Evolutionary conservation across 306 rosid species (phyloP), one percentile per base, ranked within the genome.

Genomic region (Quercus variabilis): DNA sequence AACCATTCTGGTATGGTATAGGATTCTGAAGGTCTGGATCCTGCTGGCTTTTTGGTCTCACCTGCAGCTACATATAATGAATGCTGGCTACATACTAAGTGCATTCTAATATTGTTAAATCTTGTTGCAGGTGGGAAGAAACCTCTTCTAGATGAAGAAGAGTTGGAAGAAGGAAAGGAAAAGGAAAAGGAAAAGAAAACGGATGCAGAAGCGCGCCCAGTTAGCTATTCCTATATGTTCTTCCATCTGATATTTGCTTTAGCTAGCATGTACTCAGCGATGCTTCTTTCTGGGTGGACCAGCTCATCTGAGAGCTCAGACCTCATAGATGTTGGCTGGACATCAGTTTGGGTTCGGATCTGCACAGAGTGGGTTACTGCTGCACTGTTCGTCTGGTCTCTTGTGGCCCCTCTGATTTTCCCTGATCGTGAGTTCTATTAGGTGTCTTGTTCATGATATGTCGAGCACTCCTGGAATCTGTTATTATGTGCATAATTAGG

Each of bases 201-300:
- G 54, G 96, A 93, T 59, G 88, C 90, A 73, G 97, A 96, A 83
- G 90, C 86, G 4, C 64, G 41, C 0, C 94, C 94, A 0, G 97
- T 96, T 26, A 93, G 92, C 79, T 96, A 96, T 77, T 96, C 98
- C 1, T 96, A 93, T 70, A 88, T 93, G 18, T 93, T 96, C 85
- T 96, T 93, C 89, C 97, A 96, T 92, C 82, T 93, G 76, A 96
- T 96, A 83, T 96, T 93, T 86, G 96, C 98, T 21, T 83, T 93
- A 74, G 98, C 99, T 70, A 93, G 90, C 89, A 96, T 96, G 99
- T 93, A 96, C 73, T 88, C 99, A 17, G 96, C 93, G 15, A 96
- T 96, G 99, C 98, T 96, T 73, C 97, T 95, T 74, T 93, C 98
- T 54, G 97, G 98, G 67, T 96, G 98, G 99, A 93, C 98, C 65